Evolutionary conservation across 345 rosid genomes (phyloP), one percentile per base, ranked within the genome.

Genomic region (Populus deltoides): DNA sequence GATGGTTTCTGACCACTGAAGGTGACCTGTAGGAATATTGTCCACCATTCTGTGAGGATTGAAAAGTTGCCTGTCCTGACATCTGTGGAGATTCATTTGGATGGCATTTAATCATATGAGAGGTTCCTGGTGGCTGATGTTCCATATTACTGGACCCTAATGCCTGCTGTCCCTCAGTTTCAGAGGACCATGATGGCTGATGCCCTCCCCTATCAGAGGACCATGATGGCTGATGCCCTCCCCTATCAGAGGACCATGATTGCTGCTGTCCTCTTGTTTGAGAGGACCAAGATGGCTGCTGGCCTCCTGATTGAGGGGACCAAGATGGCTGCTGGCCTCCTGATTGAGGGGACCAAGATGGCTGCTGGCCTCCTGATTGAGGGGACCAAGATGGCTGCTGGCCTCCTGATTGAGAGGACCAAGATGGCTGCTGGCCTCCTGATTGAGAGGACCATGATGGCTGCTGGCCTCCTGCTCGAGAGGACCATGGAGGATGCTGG

Each of bases 321-420:
- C 71, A 61, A n/a, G 81, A 65, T 17, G 73, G 71, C 63, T 65
- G 85, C 24, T 66, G 70, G 31, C 74, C 77, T 53, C 43, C 45
- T 8, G 36, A 7, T 0, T 33, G 72, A 47, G 72, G 35, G n/a
- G 59, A 75, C 49, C 29, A 38, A 2, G 78, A 49, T 16, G 25
- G 67, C 43, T 75, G 75, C 35, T 59, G 71, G 36, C 73, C 76
- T 41, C 39, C 57, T 18, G 20, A 12, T 36, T 78, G 70, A 71
- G 77, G 66, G 8, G 78, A 70, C 66, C 78, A 65, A 22, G 83
- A 75, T 18, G 75, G 70, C 2, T 75, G 79, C 11, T 41, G 74
- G 16, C 81, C 81, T 68, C 29, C 55, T 15, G 5, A 39, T 36
- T 66, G 68, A 27, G 68, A 18, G 7, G 57, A 49, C 66, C 53